Percentiles rank a stretch among this genome's conserved stretches.
phyloP scores from a whole-genome alignment of 2,329 filamentous ascomycete species.

The Ustulina deusta region DNA sequence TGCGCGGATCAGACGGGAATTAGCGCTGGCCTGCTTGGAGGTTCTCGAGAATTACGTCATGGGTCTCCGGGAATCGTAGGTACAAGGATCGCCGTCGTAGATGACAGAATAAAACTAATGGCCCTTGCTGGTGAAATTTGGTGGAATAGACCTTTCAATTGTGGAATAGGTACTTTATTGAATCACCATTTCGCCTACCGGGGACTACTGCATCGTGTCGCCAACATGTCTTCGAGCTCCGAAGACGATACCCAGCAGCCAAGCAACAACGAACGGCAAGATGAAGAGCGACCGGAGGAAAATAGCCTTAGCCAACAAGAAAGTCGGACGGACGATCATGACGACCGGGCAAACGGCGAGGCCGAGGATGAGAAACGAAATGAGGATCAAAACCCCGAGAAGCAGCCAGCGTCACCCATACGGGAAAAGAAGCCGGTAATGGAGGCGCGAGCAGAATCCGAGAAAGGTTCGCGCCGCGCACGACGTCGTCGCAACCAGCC shows the following conservation, averaged over 20 bases:
- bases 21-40: conserved; percentile 7
- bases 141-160: neutral
- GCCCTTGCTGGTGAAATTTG: conserved; percentile 3
- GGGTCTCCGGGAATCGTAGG: neutral
- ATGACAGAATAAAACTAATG: conserved; percentile 44
- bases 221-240: conserved; percentile 30
- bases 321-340: conserved; percentile 28
- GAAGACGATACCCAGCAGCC: conserved; percentile 20
- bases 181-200: neutral
- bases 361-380: conserved; percentile 31
- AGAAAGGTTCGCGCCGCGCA: conserved; percentile 45
- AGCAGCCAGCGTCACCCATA: conserved; percentile 54
- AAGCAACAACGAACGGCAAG: conserved; percentile 16
- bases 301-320: conserved; percentile 17
- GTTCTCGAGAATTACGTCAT: conserved; percentile 34
- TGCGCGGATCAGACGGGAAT: neutral
- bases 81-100: conserved; percentile 16
- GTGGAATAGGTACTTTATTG: conserved; percentile 7
- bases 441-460: conserved; percentile 44
- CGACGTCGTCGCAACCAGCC: conserved; percentile 51
- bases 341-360: conserved; percentile 20
- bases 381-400: conserved; percentile 36
- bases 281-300: conserved; percentile 33
- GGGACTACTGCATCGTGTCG: neutral
- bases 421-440: conserved; percentile 45